Evolutionary conservation across 2,329 filamentous ascomycete species (phyloP).

Genomic region (Calonectria pseudoreteaudii): DNA sequence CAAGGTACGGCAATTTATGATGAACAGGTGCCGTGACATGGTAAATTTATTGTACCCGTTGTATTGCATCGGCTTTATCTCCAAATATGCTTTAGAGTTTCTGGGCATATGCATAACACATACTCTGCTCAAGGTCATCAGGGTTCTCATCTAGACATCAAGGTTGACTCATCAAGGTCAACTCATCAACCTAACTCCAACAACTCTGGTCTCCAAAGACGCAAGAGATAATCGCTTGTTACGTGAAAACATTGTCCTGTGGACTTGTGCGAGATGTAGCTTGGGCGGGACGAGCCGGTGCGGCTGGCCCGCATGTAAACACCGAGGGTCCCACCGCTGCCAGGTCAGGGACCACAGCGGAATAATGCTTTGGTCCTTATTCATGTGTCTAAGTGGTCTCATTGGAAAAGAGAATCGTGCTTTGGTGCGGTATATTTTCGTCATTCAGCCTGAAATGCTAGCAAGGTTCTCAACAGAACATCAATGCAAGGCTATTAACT

Average conservation of each 20-base stretch:
- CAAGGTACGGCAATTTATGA: neutral
- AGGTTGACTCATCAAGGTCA: neutral
- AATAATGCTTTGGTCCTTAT: neutral
- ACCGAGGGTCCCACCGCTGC: neutral
- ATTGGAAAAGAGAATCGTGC: neutral
- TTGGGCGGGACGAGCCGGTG: neutral
- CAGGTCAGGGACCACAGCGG: neutral
- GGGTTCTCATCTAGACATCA: constrained; percentile 1
- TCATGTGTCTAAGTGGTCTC: rapidly evolving
- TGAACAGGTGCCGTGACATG: too few relatives aligned
- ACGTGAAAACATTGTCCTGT: neutral
- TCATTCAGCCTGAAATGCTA: neutral
- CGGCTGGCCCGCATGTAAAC: neutral
- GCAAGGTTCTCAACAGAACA: neutral
- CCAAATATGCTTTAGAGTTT: neutral
- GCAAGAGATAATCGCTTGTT: neutral
- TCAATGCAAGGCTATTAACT: neutral
- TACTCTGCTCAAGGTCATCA: neutral
- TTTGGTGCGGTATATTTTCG: neutral
- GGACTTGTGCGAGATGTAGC: neutral
- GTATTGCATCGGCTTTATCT: neutral
- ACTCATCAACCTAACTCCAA: neutral
- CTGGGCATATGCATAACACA: neutral
- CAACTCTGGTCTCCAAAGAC: neutral
- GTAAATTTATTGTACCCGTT: neutral